Conservation (phyloP, 441 rosid genomes). For the Gossypium davidsonii region DNA sequence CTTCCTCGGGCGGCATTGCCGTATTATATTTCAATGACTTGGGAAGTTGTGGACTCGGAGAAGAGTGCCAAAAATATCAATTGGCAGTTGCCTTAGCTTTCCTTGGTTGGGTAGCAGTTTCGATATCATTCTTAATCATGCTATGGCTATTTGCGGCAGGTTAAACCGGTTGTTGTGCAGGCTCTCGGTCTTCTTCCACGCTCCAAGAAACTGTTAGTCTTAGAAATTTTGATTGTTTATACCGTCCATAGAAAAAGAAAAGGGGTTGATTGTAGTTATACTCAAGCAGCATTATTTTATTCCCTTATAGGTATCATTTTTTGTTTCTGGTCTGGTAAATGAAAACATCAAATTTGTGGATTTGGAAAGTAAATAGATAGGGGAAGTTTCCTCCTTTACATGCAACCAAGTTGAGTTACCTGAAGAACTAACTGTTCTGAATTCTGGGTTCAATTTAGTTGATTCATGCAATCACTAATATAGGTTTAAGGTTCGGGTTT, state of each 20-base stretch:
- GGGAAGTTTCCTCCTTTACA: neutral
- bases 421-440: neutral
- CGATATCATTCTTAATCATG: slow-evolving; percentile 49
- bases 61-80: slow-evolving; percentile 44
- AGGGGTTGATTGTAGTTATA: neutral
- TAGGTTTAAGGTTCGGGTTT: too few species aligned
- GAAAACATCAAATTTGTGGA: neutral
- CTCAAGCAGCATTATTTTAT: neutral
- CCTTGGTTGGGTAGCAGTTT: slow-evolving; percentile 43
- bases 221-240: slow-evolving; percentile 26
- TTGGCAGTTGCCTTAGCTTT: slow-evolving; percentile 48
- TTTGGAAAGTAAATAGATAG: neutral
- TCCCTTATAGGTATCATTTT: neutral
- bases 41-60: slow-evolving; percentile 33
- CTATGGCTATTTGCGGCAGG: slow-evolving; percentile 62
- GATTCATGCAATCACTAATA: too few species aligned
- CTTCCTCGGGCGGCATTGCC: slow-evolving; percentile 42
- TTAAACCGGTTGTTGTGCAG: slow-evolving; percentile 31
- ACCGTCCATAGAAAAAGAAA: slow-evolving; percentile 27
- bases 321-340: neutral
- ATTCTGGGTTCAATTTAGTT: neutral
- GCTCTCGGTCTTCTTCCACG: neutral
- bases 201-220: neutral
- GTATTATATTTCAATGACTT: slow-evolving; percentile 45
- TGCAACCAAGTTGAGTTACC: neutral